Evolutionary conservation across 2,329 filamentous ascomycete species (phyloP), one percentile per base, ranked within the genome.

Genomic region (Madurella mycetomatis): DNA sequence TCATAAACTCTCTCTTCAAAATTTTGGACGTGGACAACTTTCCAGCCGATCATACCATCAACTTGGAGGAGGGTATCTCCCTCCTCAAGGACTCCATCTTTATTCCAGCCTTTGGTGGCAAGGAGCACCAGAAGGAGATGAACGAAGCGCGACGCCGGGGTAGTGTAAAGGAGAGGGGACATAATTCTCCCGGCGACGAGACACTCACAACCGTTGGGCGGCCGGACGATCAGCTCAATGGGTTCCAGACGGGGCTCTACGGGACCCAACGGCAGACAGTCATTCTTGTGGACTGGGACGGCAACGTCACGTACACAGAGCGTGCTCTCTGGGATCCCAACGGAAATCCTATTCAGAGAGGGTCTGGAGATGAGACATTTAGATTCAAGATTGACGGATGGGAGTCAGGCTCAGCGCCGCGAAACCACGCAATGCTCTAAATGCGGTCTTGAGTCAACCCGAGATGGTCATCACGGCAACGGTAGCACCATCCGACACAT

Each of bases 261-360:
- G 83, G 83, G 4, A 86, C 83, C 5, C 83, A 86, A 68, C 71
- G 83, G 39, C 83, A 86, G 70, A 86, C 83, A 0, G 70, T 85
- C 13, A 68, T 86, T 13, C 68, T 85, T 43, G 78, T 86, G 7
- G 82, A 84, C 61, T 83, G 80, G 79, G 74, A 84, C 2, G 83
- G 83, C 2, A 81, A 81, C 37, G 80, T 84, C 16, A 79, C 76
- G 0, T 83, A 80, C 62, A 73, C 74, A 31, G 83, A 86, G 69
- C 72, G 83, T 37, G 78, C 82, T 4, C 68, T 86, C 41, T 86
- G 76, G 73, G 82, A 86, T 63, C 70, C 72, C 0, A 74, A 82
- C 46, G 83, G 83, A 9, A 78, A 82, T 49, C 65, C 72, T 2
- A 72, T 86, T 42, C 70, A 74, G 18, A 73, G 76, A 18, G 82